phyloP scores from a whole-genome alignment of 345 rosid species.

The Populus ilicifolia region DNA sequence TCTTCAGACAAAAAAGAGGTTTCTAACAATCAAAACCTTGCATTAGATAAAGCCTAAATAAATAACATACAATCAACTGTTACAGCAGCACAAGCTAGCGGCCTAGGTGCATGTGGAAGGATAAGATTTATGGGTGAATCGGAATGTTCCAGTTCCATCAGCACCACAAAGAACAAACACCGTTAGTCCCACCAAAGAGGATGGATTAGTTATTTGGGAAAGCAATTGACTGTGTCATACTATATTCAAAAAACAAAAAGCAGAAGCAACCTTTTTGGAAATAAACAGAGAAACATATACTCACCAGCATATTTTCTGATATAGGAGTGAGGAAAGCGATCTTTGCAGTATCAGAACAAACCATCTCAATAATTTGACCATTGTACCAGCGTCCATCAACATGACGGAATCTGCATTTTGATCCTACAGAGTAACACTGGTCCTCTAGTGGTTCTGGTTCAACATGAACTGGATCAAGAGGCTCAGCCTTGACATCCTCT shows the following conservation, averaged over 20 bases:
- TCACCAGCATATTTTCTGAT: constrained; percentile 81
- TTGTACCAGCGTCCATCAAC: constrained; percentile 88
- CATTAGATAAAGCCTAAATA: too few relatives aligned
- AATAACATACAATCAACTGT: too few relatives aligned
- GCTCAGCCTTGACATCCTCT: constrained; percentile 48
- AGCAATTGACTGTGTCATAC: neutral
- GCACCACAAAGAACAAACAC: too few relatives aligned
- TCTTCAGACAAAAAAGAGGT: too few relatives aligned
- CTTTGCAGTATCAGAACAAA: constrained; percentile 54
- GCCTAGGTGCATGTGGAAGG: too few relatives aligned
- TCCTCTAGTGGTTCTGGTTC: constrained; percentile 55
- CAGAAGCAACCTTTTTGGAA: neutral
- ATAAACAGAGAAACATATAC: constrained; percentile 14
- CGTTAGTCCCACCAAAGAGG: too few relatives aligned
- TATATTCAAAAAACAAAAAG: neutral
- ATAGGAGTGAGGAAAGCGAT: constrained; percentile 82
- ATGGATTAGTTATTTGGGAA: neutral
- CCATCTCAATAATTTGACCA: constrained; percentile 63
- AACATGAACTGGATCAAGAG: constrained; percentile 36
- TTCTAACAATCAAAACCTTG: too few relatives aligned
- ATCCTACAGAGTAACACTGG: constrained; percentile 47
- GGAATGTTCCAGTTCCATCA: too few relatives aligned
- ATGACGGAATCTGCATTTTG: constrained; percentile 71
- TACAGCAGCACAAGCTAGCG: too few relatives aligned
- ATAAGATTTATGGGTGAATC: too few relatives aligned